Percentiles rank a stretch among this genome's conserved stretches.
These are phyloP conservation scores for Cladosporium halotolerans DNA, from an alignment of 2,329 filamentous ascomycete species.

Conservation along the genomic window DNA sequence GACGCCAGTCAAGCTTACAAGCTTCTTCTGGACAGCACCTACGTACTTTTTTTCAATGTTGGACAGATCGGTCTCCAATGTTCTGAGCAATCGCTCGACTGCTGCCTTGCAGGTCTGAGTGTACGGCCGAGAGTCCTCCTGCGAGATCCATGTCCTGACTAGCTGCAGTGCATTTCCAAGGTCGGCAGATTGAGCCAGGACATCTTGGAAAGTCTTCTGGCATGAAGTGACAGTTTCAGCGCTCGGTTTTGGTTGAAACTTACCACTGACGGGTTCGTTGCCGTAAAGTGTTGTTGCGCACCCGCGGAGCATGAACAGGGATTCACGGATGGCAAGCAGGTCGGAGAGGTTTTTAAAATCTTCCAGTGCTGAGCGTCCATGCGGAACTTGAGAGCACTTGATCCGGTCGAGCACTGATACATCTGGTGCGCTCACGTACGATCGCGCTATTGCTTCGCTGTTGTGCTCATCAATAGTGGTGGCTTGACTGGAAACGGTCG, in stretches of 20 bases:
- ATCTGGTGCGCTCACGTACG: constrained; percentile 28
- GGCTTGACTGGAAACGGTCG: constrained; percentile 26
- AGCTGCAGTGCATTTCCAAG: constrained; percentile 44
- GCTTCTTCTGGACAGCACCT: constrained; percentile 44
- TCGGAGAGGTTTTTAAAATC: constrained; percentile 51
- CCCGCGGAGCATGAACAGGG: constrained; percentile 78
- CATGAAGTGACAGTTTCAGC: constrained; percentile 17
- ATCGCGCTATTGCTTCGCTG: constrained; percentile 28
- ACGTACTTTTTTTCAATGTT: constrained; percentile 56
- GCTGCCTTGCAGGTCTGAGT: constrained; percentile 66
- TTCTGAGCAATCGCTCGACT: constrained; percentile 50
- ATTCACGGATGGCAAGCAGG: constrained; percentile 66
- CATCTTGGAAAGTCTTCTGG: constrained; percentile 1
- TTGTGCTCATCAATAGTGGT: constrained; percentile 36
- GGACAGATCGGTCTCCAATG: constrained; percentile 56
- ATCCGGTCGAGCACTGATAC: constrained; percentile 32
- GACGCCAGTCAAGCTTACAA: constrained; percentile 62
- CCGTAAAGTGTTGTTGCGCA: constrained; percentile 66
- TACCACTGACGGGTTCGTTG: constrained; percentile 23
- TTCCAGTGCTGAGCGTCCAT: not conserved
- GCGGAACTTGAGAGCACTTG: constrained; percentile 15
- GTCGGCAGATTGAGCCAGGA: constrained; percentile 34
- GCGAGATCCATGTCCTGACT: constrained; percentile 45
- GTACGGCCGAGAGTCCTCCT: constrained; percentile 30
- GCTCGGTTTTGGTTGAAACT: not conserved